A percentile compares a stretch with the other conserved stretches of the same genome.
These are phyloP conservation scores for Ordospora colligata DNA, from an alignment of 371 early-diverging fungal species.

Conservation along the genomic window DNA sequence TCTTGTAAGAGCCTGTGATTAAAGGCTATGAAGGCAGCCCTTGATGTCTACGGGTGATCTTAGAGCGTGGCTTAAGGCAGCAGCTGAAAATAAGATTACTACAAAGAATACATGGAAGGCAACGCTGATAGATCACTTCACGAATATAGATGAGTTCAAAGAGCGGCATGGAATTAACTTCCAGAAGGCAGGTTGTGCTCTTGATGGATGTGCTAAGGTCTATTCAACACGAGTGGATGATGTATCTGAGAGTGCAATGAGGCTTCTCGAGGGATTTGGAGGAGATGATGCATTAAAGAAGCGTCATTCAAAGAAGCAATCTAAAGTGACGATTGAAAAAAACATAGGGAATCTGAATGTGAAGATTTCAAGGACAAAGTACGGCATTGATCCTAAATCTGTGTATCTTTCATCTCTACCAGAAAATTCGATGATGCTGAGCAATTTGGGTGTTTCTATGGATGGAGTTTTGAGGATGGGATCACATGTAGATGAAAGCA, in stretches of 20 bases:
- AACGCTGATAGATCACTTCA: constrained; percentile 91
- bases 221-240: constrained; percentile 95
- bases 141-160: constrained; percentile 77
- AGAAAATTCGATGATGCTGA: constrained; percentile 8
- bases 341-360: constrained; percentile 32
- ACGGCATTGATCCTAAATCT: constrained; percentile 33
- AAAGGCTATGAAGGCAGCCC: background rate
- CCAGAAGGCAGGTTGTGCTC: constrained; percentile 90
- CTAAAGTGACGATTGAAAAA: constrained; percentile 28
- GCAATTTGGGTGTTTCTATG: background rate
- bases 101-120: constrained; percentile 89
- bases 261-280: constrained; percentile 63
- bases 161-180: constrained; percentile 77
- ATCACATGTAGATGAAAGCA: background rate
- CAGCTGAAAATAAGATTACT: constrained; percentile 72
- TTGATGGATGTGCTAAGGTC: constrained; percentile 95
- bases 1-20: background rate
- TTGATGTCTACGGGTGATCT: constrained; percentile 37
- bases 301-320: constrained; percentile 5
- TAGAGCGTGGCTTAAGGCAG: constrained; percentile 52
- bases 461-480: constrained; percentile 24
- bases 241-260: constrained; percentile 81
- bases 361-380: background rate
- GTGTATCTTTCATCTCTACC: background rate
- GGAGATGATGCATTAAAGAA: constrained; percentile 40